Evolutionary conservation across 2,329 filamentous ascomycete genomes (phyloP), one percentile per base, ranked within the genome.

Genomic region (Beauveria sp.): DNA sequence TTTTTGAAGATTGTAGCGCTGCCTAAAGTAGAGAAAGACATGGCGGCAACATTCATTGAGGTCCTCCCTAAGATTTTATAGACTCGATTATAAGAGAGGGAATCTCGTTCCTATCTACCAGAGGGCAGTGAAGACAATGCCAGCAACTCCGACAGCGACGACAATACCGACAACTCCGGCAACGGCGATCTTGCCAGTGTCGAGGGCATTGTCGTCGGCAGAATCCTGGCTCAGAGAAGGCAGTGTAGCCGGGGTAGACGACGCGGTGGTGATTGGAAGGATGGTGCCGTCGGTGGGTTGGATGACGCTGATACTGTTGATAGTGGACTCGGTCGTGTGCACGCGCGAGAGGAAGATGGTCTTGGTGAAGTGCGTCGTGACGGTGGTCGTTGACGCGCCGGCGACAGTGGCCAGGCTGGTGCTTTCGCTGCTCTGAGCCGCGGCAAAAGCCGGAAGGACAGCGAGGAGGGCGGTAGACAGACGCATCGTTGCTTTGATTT

Each of bases 401-500:
- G 77, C 76, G 49, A 74, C 66, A 60, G 76, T 77, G 40, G 58
- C 55, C 16, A 61, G 10, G 45, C 42, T 52, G 55, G 55, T 10
- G 8, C 46, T 18, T 28, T 28, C 64, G 24, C 60, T 65, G 57
- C 66, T 72, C 46, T 49, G 46, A 42, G 81, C 81, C 58, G 81
- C 67, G 63, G 81, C 83, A 68, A 84, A 70, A 58, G 82, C 75
- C 67, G 83, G 82, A 69, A 86, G 76, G 65, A 80, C 71, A 63
- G 78, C 77, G 63, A 81, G 71, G 68, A 80, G 62, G 63, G 85
- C 67, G 34, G 77, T 72, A 53, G 71, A 70, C 66, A 75, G 67
- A 51, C 75, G 74, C 75, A 77, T 77, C 59, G 62, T 72, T 7
- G 67, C 65, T 63, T 54, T 49, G 57, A 66, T 56, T 49, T 54